Evolutionary conservation across 2,329 filamentous ascomycete species (phyloP).

Genomic region (Pseudogymnoascus sp.): DNA sequence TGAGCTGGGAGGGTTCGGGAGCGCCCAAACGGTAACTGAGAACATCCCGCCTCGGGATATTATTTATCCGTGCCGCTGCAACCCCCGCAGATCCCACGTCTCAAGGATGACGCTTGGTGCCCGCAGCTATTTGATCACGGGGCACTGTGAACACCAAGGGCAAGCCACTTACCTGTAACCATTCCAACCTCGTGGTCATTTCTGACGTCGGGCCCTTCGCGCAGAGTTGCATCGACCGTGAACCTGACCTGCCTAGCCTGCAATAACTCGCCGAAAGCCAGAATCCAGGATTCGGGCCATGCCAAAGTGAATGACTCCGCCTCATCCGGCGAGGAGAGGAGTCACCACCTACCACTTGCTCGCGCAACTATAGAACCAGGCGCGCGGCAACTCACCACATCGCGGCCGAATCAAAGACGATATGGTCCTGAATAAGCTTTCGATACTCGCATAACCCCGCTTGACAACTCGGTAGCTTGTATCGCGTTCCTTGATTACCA

Average conservation of each 20-base stretch:
- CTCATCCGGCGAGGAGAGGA: slow-evolving; percentile 1
- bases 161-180: not conserved
- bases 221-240: not conserved
- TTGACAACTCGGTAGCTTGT: not conserved
- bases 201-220: not conserved
- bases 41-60: not conserved
- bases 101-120: slow-evolving; percentile 4
- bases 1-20: not conserved
- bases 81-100: not conserved
- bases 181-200: not conserved
- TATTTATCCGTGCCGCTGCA: not conserved
- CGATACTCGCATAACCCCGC: not conserved
- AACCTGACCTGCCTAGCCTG: not conserved
- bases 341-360: not conserved
- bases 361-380: slow-evolving; percentile 1
- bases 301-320: slow-evolving; percentile 4
- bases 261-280: slow-evolving; percentile 1
- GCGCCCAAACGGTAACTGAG: not conserved
- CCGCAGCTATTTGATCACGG: not conserved
- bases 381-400: not conserved
- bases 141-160: not conserved
- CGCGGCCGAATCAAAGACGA: not conserved
- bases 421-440: not conserved
- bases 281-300: not conserved
- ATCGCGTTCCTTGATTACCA: not conserved